phyloP scores from a whole-genome alignment of 331 rosid genomes.

The Ulmus americana region DNA sequence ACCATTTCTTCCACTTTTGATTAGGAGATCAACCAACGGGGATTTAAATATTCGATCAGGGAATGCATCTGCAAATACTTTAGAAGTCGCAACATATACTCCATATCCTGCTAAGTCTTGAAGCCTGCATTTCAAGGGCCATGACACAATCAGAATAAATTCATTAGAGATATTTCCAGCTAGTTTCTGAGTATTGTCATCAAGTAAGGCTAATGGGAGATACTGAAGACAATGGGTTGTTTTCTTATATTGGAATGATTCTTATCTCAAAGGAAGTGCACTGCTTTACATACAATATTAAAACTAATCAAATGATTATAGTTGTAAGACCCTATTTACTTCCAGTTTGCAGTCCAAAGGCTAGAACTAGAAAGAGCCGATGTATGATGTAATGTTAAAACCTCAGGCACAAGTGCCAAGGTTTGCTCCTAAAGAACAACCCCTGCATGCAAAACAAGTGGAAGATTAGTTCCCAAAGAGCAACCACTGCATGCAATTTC shows the following conservation, averaged over 20 bases:
- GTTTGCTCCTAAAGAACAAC: neutral
- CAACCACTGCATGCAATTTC: neutral
- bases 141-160: neutral
- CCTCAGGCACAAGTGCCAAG: neutral
- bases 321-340: neutral
- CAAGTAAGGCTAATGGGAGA: neutral
- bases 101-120: slow-evolving; percentile 89
- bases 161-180: neutral
- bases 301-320: neutral
- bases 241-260: neutral
- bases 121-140: slow-evolving; percentile 57
- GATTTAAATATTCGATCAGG: slow-evolving; percentile 56
- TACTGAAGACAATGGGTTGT: neutral
- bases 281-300: neutral
- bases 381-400: neutral
- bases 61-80: slow-evolving; percentile 56
- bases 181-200: neutral
- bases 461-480: neutral
- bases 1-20: slow-evolving; percentile 85
- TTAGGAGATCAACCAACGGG: slow-evolving; percentile 59
- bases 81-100: slow-evolving; percentile 56
- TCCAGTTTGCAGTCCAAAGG: neutral
- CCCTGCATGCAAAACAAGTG: neutral
- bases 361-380: neutral
- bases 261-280: neutral